Conservation (phyloP, 2,329 filamentous ascomycete genomes). For the Pseudocercospora macadamiae region DNA sequence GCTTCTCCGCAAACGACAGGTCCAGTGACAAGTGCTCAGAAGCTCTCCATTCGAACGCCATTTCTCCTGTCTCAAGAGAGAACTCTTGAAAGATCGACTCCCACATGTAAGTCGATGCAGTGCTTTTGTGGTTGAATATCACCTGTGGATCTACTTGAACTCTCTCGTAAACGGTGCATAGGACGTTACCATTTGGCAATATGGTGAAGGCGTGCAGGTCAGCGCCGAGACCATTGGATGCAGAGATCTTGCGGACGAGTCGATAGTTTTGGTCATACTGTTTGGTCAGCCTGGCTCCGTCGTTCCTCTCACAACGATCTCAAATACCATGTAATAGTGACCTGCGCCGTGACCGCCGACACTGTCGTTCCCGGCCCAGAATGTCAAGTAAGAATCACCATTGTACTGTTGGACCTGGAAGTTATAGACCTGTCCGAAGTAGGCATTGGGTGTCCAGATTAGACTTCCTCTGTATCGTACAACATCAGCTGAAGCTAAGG, state of each 20-base stretch:
- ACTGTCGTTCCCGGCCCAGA: conserved; percentile 52
- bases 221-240: conserved; percentile 40
- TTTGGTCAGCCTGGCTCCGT: background rate
- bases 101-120: conserved; percentile 34
- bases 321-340: conserved; percentile 52
- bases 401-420: conserved; percentile 50
- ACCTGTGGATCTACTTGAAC: conserved; percentile 19
- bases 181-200: conserved; percentile 43
- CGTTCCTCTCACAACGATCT: background rate
- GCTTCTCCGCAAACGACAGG: conserved; percentile 43
- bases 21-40: conserved; percentile 55
- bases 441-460: conserved; percentile 28
- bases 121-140: background rate
- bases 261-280: conserved; percentile 34
- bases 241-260: conserved; percentile 42
- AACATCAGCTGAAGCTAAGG: background rate
- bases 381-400: conserved; percentile 50
- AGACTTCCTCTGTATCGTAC: conserved; percentile 20
- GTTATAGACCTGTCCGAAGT: conserved; percentile 46
- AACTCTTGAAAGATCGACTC: conserved; percentile 41
- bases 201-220: conserved; percentile 50
- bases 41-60: conserved; percentile 61
- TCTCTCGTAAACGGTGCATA: conserved; percentile 45
- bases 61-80: conserved; percentile 54
- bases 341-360: conserved; percentile 52